Evolutionary conservation across 139 green algal genomes (phyloP).

Genomic region (Micractinium sp.): DNA sequence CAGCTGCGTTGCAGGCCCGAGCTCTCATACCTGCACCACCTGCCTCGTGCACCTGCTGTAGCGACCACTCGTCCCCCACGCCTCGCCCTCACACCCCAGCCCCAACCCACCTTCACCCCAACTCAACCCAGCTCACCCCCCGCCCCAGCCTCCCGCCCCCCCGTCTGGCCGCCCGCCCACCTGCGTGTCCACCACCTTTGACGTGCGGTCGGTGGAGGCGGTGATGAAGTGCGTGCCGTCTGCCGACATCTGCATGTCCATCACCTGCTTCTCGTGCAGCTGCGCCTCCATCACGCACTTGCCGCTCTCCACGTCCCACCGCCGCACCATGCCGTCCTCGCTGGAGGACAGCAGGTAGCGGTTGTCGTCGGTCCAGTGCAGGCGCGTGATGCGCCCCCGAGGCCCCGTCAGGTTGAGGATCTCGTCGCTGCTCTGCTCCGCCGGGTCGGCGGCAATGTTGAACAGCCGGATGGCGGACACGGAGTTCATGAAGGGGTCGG

Average conservation of each 20-base stretch:
- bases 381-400: constrained; percentile 68
- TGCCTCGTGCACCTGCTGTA: too few species aligned
- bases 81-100: too few species aligned
- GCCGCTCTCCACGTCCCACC: constrained; percentile 79
- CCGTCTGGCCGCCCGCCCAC: background rate
- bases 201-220: constrained; percentile 90
- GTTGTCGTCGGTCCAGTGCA: constrained; percentile 88
- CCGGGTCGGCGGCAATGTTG: constrained; percentile 67
- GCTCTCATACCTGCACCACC: too few species aligned
- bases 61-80: too few species aligned
- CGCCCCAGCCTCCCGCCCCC: too few species aligned
- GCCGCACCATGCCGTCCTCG: constrained; percentile 87
- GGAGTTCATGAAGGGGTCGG: constrained; percentile 90
- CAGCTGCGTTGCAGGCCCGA: too few species aligned
- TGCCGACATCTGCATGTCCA: constrained; percentile 70
- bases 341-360: constrained; percentile 80
- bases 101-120: too few species aligned
- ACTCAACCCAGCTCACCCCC: too few species aligned
- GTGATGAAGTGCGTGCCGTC: constrained; percentile 96
- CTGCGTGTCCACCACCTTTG: constrained; percentile 86
- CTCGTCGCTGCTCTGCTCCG: constrained; percentile 62
- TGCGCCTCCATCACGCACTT: constrained; percentile 26
- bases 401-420: constrained; percentile 9
- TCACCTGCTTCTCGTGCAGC: constrained; percentile 70
- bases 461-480: constrained; percentile 63